Evolutionary conservation across 768 basidiomycete species (phyloP), one percentile per base, ranked within the genome.

Genomic region (Podaxis sp.): DNA sequence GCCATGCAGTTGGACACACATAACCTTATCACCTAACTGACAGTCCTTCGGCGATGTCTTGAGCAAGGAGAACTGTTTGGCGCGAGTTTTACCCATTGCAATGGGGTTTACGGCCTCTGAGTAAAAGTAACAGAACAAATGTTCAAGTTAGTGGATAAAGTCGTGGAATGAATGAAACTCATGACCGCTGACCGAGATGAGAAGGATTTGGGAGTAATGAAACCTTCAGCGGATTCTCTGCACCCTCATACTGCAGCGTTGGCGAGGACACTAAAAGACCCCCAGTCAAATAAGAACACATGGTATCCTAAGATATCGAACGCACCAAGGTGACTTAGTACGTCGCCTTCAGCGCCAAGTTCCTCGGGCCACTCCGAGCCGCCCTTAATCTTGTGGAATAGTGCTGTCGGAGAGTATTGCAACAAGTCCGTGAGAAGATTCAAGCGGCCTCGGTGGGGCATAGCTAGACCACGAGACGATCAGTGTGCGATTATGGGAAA

Each of bases 1-100:
- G 2, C 95, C 95, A 66, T 96, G 95, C 52, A 97, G 74, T 68
- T 95, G 93, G 0, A 96, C 88, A 65, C 90, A 94, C 85, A 96
- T 88, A 2, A 89, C 95, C 68, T 81, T 84, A 71, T 88, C 87
- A 1, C 92, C 84, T 2, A 85, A 72, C 60, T 79, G 74, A 66
- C 84, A 85, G 55, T 83, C 79, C 2, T 75, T 75, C 4, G 84
- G 82, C 17, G 81, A 88, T 6, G 78, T 83, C 74, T 86, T 90
- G 49, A 96, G 79, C 1, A 96, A 80, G 0, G 90, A 82, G 67
- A 88, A 93, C 71, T 97, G 95, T 70, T 96, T 95, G 1, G 93
- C 93, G 15, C 95, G 89, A 3, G 93, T 91, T 71, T 95, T 93
- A 3, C 95, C 95, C 0, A 95, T 75, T 0, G 92, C 95, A 26